Percentiles rank a stretch among this genome's conserved stretches.
phyloP scores from a whole-genome alignment of 306 rosid species.

The Cicer pinnatifidum region DNA sequence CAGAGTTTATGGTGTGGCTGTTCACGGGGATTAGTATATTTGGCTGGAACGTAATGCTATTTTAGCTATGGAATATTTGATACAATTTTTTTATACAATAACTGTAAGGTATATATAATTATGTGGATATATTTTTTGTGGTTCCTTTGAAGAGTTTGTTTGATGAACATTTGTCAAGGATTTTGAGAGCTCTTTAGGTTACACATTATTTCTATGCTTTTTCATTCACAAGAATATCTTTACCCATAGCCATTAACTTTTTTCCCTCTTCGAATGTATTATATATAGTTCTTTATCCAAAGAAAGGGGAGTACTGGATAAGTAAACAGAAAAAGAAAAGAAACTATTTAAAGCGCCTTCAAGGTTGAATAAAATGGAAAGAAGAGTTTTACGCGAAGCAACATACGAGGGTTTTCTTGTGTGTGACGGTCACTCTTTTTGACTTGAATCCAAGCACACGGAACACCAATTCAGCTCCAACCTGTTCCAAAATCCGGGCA shows the following conservation, averaged over 20 bases:
- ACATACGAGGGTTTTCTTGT: conserved; percentile 95
- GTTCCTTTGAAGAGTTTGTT: not conserved
- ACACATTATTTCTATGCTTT: not conserved
- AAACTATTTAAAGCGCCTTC: not conserved
- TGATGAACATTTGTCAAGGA: not conserved
- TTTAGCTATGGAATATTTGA: not conserved
- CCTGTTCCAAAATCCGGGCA: conserved; percentile 57
- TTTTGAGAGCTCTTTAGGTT: not conserved
- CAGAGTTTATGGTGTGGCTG: not conserved
- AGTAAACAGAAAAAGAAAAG: not conserved
- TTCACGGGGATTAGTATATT: not conserved
- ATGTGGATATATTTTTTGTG: not conserved
- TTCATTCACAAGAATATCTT: not conserved
- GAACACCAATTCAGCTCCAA: conserved; percentile 85
- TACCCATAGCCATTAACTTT: not conserved
- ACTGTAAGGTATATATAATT: not conserved
- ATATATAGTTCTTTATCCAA: not conserved
- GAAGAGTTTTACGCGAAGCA: conserved; percentile 10
- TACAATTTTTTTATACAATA: not conserved
- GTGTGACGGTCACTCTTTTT: conserved; percentile 91
- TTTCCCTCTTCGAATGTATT: not conserved
- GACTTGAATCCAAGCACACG: conserved; percentile 97
- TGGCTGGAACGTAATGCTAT: not conserved
- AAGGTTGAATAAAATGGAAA: conserved; percentile 21
- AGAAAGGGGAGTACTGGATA: not conserved